phyloP scores from a whole-genome alignment of 2,329 filamentous ascomycete species.

The Venturia nashicola region DNA sequence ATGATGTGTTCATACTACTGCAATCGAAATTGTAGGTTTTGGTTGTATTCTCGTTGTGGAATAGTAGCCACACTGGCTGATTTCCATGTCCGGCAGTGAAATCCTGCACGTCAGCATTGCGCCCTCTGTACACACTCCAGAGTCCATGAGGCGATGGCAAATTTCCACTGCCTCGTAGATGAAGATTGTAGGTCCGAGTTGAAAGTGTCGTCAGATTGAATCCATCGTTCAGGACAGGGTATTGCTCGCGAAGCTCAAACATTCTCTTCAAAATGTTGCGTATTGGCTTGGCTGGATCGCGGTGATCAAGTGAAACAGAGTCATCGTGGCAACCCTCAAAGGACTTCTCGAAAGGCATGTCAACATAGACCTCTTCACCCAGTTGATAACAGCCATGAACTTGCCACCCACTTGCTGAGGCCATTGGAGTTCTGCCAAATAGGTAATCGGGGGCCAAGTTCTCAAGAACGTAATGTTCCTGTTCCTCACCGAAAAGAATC shows the following conservation, averaged over 20 bases:
- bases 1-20: constrained; percentile 12
- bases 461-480: constrained; percentile 51
- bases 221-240: constrained; percentile 48
- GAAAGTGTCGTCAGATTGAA: constrained; percentile 43
- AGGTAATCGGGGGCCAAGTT: constrained; percentile 54
- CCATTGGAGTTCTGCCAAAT: constrained; percentile 54
- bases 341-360: constrained; percentile 45
- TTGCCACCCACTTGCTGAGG: constrained; percentile 49
- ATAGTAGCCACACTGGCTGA: constrained; percentile 40
- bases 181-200: constrained; percentile 33
- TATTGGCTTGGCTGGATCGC: constrained; percentile 49
- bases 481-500: constrained; percentile 58
- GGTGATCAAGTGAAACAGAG: constrained; percentile 45
- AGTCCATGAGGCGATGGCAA: constrained; percentile 25
- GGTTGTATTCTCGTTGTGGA: constrained; percentile 36
- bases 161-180: constrained; percentile 15
- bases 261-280: constrained; percentile 50
- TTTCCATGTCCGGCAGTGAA: constrained; percentile 25
- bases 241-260: constrained; percentile 46
- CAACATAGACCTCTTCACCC: constrained; percentile 42
- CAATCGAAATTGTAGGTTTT: constrained; percentile 47
- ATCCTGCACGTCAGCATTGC: constrained; percentile 40
- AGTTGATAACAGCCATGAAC: constrained; percentile 51
- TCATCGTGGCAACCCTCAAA: constrained; percentile 45
- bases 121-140: constrained; percentile 45